Base-by-base conservation (phyloP, 352 stramenopile species). In the Globisporangium alternatum region DNA sequence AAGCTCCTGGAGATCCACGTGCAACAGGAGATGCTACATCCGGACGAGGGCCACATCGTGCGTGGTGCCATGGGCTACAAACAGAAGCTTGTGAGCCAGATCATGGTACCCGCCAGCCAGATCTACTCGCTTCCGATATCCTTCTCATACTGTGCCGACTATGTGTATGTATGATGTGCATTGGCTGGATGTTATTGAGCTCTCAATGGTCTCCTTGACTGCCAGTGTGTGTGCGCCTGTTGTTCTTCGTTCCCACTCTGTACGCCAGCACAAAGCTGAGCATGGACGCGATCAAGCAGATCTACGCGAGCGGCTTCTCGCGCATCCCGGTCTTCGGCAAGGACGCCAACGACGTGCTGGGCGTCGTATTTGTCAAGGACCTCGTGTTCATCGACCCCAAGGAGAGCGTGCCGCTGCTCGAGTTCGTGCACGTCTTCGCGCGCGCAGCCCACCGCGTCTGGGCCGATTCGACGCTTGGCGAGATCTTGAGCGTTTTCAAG, bases 1-100 rank as follows among this genome's bases (percentile, higher is more conserved):
- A 98, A 98, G 70, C 81, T 99, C 28, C 84, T 99, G 28, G 89
- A 99, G 65, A 98, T 99, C 68, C 96, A 99, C 73, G 94, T 98
- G 1, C 80, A 95, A 58, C 81, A 97, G 60, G 72, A 89, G 56
- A 86, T 83, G 67, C 64, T 99, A 70, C 93, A 98, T 77, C 82
- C 89, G 25, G 88, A 96, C 49, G 95, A 99, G 72, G 93, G 94
- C 53, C 85, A 97, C 71, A 99, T 99, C 80, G 97, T 99, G 61
- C 93, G 97, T 62, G 91, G 91, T 43, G 81, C 81, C 13, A 88
- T 91, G 80, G 68, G 69, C 60, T 90, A 89, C 75, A 85, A 93
- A 61, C 70, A 81, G 53, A 95, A 92, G 55, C 69, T 70, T 52
- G 86, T 96, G 17, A 80, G 71, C 43, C 81, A 97, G 66, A 95